Evolutionary conservation across 345 rosid genomes (phyloP).

Genomic region (Atalantia buxifolia): DNA sequence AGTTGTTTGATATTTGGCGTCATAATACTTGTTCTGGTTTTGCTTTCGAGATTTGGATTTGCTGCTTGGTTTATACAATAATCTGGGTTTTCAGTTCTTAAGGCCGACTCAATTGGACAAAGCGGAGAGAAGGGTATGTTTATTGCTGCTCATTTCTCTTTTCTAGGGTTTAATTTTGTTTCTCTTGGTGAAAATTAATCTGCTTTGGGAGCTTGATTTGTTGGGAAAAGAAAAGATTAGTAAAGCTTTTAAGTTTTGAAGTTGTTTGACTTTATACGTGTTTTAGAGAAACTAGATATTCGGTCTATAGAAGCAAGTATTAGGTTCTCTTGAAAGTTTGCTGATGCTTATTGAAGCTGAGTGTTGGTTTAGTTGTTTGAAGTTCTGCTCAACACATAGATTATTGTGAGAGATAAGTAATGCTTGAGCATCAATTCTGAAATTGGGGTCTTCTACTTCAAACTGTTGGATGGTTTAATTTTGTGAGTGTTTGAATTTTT

Average conservation of each 20-base stretch:
- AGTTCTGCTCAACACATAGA: not conserved
- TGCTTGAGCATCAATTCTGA: slow-evolving; percentile 6
- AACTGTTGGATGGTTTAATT: slow-evolving; percentile 14
- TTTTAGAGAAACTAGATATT: not conserved
- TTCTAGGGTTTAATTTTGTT: slow-evolving; percentile 11
- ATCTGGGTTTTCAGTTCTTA: not conserved
- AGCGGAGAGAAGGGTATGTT: not conserved
- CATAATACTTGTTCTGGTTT: not conserved
- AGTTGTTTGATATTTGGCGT: not conserved
- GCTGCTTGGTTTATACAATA: slow-evolving; percentile 1
- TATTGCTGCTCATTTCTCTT: slow-evolving; percentile 2
- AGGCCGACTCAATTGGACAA: not conserved
- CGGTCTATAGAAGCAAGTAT: not conserved
- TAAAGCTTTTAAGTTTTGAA: not conserved
- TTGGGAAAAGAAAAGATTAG: not conserved
- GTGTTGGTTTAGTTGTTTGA: not conserved
- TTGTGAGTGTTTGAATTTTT: not conserved
- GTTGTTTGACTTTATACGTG: not conserved
- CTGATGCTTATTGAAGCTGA: not conserved
- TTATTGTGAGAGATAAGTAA: slow-evolving; percentile 1
- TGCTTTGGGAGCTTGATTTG: not conserved
- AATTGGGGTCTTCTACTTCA: slow-evolving; percentile 3
- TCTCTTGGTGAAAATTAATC: not conserved
- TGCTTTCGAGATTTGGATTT: slow-evolving; percentile 13
- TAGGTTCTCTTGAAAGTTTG: not conserved